phyloP scores from a whole-genome alignment of 2,329 filamentous ascomycete genomes.

The Raffaelea ambrosiae region DNA sequence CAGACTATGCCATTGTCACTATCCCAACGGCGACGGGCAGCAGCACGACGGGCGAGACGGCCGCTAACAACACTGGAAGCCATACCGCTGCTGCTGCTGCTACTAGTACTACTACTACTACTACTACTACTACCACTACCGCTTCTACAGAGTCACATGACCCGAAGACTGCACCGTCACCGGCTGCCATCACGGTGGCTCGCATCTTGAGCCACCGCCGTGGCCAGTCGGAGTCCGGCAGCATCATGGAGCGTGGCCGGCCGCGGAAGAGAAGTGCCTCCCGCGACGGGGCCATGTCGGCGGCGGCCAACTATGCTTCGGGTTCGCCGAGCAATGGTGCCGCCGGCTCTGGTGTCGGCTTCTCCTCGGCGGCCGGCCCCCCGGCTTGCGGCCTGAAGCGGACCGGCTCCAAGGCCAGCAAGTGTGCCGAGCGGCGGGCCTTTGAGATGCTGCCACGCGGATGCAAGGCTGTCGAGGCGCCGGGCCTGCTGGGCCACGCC shows the following conservation, averaged over 20 bases:
- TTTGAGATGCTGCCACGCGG: slow-evolving; percentile 56
- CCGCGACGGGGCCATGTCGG: slow-evolving; percentile 5
- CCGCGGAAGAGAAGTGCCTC: slow-evolving; percentile 41
- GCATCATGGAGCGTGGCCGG: slow-evolving; percentile 54
- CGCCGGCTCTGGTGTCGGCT: too few species aligned
- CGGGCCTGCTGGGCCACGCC: slow-evolving; percentile 32
- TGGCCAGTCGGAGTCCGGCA: slow-evolving; percentile 47
- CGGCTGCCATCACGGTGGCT: slow-evolving; percentile 1
- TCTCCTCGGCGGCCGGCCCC: too few species aligned
- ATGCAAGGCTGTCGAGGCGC: slow-evolving; percentile 43
- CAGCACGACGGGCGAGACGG: neutral
- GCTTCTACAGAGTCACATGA: neutral
- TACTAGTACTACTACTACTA: neutral
- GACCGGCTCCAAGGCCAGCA: slow-evolving; percentile 33
- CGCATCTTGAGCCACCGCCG: slow-evolving; percentile 33
- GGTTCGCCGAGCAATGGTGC: slow-evolving; percentile 1
- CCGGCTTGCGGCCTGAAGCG: slow-evolving; percentile 22
- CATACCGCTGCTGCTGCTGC: neutral
- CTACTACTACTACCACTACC: neutral
- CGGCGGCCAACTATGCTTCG: slow-evolving; percentile 16
- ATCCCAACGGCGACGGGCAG: neutral
- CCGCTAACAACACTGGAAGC: neutral
- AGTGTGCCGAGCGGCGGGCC: slow-evolving; percentile 44
- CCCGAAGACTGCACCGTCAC: neutral
- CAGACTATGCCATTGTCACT: slow-evolving; percentile 40